Base-by-base conservation (phyloP, 179 eudicot species). In the Vitellaria paradoxa region DNA sequence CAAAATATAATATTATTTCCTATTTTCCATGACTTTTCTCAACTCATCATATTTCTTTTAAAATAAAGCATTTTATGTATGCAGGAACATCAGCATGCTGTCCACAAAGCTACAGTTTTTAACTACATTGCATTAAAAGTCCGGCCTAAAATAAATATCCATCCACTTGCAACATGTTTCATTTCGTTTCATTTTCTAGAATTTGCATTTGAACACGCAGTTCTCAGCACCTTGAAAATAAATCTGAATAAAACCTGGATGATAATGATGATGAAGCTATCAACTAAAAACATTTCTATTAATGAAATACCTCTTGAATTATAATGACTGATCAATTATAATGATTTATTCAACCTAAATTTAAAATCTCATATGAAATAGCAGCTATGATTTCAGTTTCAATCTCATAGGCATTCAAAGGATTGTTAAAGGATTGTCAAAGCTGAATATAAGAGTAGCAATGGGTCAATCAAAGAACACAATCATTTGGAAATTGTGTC, bases 151-250 rank as follows among this genome's bases (percentile, higher is more conserved):
- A 45, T 20, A 47, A 68, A 65, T 13, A 14, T 61, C 50, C 50
- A 60, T 75, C 71, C 70, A 74, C 74, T 50, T 50, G 45, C 26
- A 62, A 60, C 57, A 64, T 75, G 62, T 64, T 23, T 26, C n/a
- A 56, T 50, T 46, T 26, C n/a, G 40, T 23, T 30, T 26, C 46
- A 75, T 26, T 75, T 75, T 47, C 24, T 74, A 14, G 70, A 75
- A 17, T 74, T 15, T 20, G 49, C 40, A 46, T 47, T 52, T 70
- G 26, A 10, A 71, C 7, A 46, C 2, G 5, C 61, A 47, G 8
- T 60, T 21, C 57, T 46, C 6, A 74, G 24, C 60, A 7, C 9
- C 68, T 47, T 63, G 45, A 63, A 63, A 75, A 21, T 64, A 47
- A 4, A 75, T 15, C 45, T 17, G 26, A 64, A 47, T 9, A 75